Evolutionary conservation across 106 monocot species (phyloP), one percentile per base, ranked within the genome.

Genomic region (Dioscorea zingiberensis): DNA sequence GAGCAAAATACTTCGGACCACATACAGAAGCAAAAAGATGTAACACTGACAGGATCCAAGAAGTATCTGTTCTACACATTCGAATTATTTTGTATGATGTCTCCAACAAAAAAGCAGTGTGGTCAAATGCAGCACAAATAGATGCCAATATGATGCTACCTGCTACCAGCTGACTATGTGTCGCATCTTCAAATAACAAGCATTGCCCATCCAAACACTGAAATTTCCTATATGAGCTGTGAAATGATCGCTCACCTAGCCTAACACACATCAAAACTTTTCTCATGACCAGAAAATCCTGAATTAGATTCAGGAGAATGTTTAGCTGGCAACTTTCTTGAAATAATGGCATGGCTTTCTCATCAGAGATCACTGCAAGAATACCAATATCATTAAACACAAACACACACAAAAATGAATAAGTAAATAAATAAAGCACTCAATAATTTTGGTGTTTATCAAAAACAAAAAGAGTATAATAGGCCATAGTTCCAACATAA

Each of bases 101-200:
- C 55, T 78, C 72, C 57, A 87, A 80, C 63, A 94, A 63, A 75
- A 84, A 66, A 70, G 61, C 60, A 64, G 76, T 66, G 54, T 71
- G 59, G 24, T 72, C 68, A 49, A 69, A 29, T 65, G 68, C 75
- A 21, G 62, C 69, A 75, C 77, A 85, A 55, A 90, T 54, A 60
- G 81, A 84, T 67, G 90, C 87, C 18, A 87, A 82, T 66, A 94
- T 70, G 44, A 82, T 68, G 54, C 90, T 70, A 24, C 79, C 87
- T 66, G 86, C 77, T 3, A 83, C 54, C 16, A 87, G 69, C 47
- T 94, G 87, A 64, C 64, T 55, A 32, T 59, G 17, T 23, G 79
- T 72, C 24, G 82, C 80, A 68, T 53, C 46, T 68, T 22, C 69
- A 38, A 55, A 53, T 48, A 64, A 64, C 26, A 84, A 47, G 25